Base-by-base conservation (phyloP, 352 stramenopile species). In the Blastocystis sp. region DNA sequence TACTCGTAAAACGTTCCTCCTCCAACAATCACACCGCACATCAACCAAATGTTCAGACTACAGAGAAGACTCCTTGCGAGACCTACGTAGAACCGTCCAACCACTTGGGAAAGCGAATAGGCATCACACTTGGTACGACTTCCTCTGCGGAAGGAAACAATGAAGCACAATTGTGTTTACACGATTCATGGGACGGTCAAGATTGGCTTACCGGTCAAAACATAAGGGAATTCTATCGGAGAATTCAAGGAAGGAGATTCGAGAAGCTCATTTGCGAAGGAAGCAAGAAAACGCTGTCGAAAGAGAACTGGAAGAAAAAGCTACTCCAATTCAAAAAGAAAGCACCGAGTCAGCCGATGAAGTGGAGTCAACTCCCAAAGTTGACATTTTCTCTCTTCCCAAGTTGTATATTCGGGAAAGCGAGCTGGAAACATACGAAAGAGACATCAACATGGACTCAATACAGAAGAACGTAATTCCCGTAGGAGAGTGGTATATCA, bases 31-130 rank as follows among this genome's bases (percentile, higher is more conserved):
- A 64, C 36, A 65, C 69, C 69, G 36, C 46, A 63, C 27, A 81
- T 63, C 3, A 81, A 49, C 69, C 69, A 81, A 32, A 81, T 64
- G 34, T 81, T 81, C 7, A 81, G 21, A 24, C 69, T 81, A 46
- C n/a, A n/a, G n/a, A n/a, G 21, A 48, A 18, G 9, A 59, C 4
- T 48, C 27, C 36, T 1, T 29, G 27, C n/a, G n/a, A 48, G 11
- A 6, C 69, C 48, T 51, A 81, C 69, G 69, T 81, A 49, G 46
- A 38, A 14, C 48, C 48, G 42, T 64, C 48, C 32, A 64, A 24
- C 48, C 69, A 64, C n/a, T 54, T 57, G 24, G 42, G 44, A 40
- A 34, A 16, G 29, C 51, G 69, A 81, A 76, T 54, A 27, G 36
- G 64, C 64, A 57, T 76, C 24, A 54, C 34, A 38, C 21, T 16